Evolutionary conservation across 208 protist species (phyloP), one percentile per base, ranked within the genome.

Genomic region (Acanthamoeba royreba): DNA sequence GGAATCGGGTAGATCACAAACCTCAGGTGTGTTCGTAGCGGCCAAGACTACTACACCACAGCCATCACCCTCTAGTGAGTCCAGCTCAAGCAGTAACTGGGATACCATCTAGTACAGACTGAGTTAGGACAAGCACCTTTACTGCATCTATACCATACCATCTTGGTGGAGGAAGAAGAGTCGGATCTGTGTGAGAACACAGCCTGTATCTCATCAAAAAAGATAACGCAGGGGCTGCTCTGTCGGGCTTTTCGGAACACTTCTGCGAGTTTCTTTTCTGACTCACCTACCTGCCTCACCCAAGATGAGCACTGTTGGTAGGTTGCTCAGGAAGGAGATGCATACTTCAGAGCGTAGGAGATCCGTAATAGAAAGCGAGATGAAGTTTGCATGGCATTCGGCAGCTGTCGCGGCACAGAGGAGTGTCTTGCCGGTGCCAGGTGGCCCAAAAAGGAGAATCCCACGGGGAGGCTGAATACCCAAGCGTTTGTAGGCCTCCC

Each of bases 151-250:
- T 33, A 25, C 46, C 49, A 19, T 28, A 92, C 87, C 63, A 77
- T 92, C 33, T 92, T 92, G 38, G 87, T 53, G 4, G 87, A 92
- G 4, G 55, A 46, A 47, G 43, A 69, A 31, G 87, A 46, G n/a
- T 69, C 52, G 38, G 66, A 79, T 35, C 87, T 35, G 17, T 77
- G 52, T 1, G 55, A 69, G n/a, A 92, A 92, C 7, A 92, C 46
- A 19, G 87, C 87, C 46, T 92, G 87, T 33, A 92, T 92, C 46
- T 92, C 87, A 31, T 92, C 87, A 31, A 92, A 92, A 58, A 92
- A 92, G 53, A 92, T 31, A 31, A 92, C 28, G 55, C 87, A 92
- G 28, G 87, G 87, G 31, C 63, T 92, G 55, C 63, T 92, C 22
- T 69, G 43, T 3, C 61, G 38, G 19, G 87, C 87, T n/a, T 49